Conservation (phyloP, 257 asterid species). For the Penstemon eatonii region DNA sequence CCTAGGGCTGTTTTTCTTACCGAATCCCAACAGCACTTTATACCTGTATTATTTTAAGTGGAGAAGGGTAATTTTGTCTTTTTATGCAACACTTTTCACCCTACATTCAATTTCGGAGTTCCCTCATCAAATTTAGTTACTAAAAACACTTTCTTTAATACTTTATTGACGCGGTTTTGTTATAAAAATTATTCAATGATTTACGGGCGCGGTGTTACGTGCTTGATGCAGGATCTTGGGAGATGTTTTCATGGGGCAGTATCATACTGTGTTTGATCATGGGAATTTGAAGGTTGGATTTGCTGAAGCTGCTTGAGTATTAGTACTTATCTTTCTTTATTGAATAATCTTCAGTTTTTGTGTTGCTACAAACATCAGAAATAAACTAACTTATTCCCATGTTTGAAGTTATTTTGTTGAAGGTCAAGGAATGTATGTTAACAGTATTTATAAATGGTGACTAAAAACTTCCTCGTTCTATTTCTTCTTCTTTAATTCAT, state of each 20-base stretch:
- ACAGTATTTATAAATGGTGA: not conserved
- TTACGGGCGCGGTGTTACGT: not conserved
- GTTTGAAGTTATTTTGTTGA: not conserved
- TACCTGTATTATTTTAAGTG: no score
- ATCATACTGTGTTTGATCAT: conserved; percentile 75
- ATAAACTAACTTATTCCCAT: not conserved
- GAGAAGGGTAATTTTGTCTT: no score
- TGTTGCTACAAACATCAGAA: not conserved
- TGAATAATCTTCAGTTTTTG: not conserved
- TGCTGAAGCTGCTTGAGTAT: conserved; percentile 66
- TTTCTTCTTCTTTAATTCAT: no score
- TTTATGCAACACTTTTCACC: not conserved
- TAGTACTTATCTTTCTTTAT: not conserved
- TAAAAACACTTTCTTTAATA: not conserved
- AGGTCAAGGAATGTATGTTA: not conserved
- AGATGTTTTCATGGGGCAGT: conserved; percentile 79
- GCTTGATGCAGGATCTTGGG: conserved; percentile 69
- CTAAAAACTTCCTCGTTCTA: no score
- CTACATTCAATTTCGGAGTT: not conserved
- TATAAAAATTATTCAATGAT: no score
- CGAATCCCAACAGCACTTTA: no score
- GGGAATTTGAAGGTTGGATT: conserved; percentile 74
- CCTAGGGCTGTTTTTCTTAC: no score
- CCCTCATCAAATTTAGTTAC: not conserved
- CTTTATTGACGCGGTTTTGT: not conserved